Base-by-base conservation (phyloP, 495 filamentous ascomycete species). In the Xylaria grammica region DNA sequence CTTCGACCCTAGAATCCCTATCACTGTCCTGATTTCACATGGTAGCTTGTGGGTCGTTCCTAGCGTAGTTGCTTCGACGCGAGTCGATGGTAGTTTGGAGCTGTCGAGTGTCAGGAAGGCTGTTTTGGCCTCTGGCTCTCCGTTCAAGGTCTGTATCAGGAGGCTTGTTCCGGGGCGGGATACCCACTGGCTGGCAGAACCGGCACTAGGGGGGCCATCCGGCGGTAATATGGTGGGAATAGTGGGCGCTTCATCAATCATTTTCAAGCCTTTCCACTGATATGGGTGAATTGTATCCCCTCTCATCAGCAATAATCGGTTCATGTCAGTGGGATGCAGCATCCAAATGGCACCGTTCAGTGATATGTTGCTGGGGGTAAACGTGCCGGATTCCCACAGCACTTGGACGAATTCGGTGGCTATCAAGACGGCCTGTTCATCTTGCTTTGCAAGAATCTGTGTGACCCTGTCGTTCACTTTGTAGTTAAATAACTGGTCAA, bases 1-100 rank as follows among this genome's bases (percentile, higher is more conserved):
- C 10, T 22, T 67, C 5, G 66, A 69, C 13, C 40, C 27, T 13
- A 59, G 38, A 3, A 69, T 9, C 1, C 69, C 69, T 4, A 71
- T 57, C 15, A 70, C 34, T 1, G 57, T 36, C 20, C 32, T 59
- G 15, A 59, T 48, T n/a, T 44, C 27, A 13, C 27, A 59, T 13
- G 55, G 26, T 10, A 59, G 24, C 19, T 46, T 46, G n/a, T 48
- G 9, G 22, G 19, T 20, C 19, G 9, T 46, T n/a, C 15, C 27
- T 48, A 17, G 6, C 17, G 19, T 6, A 0, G 24, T n/a, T 5
- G 1, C 26, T 10, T 46, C 40, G 8, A 30, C 19, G 32, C 22
- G 17, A 17, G 3, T 32, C 24, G 34, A 29, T 57, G 7, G 34
- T 17, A 44, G 20, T 42, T 42, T 38, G 8, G 53, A 42, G 53